These are phyloP conservation scores for Cyanidium caldarium DNA, from an alignment of 23 red algal species.

Conservation along the genomic window DNA sequence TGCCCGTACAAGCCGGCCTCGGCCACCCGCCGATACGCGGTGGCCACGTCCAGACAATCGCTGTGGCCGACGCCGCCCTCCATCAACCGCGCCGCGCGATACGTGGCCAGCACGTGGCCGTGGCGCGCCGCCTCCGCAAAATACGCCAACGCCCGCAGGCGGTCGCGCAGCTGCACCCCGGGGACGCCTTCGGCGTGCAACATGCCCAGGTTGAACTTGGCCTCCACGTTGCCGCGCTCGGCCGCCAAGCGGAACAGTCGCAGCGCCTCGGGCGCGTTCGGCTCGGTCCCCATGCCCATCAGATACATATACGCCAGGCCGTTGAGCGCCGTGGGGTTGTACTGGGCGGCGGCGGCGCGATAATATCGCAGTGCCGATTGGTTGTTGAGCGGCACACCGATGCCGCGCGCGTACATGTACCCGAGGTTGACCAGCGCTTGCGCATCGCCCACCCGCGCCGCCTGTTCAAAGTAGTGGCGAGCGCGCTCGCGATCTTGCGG, in stretches of 20 bases:
- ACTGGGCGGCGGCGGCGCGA: not conserved
- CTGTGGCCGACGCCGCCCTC: conserved; percentile 3
- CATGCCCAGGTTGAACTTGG: conserved; percentile 35
- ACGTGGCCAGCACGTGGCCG: conserved; percentile 11
- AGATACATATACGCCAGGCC: not conserved
- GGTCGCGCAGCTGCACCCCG: not conserved
- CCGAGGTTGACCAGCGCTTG: conserved; percentile 11
- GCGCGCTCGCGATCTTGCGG: not conserved
- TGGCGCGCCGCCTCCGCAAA: conserved; percentile 4
- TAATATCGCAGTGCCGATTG: conserved; percentile 15
- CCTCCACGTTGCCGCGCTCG: conserved; percentile 28
- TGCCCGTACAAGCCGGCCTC: conserved; percentile 32
- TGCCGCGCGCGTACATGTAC: conserved; percentile 18
- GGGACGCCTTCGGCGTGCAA: conserved; percentile 8
- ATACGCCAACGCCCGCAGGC: not conserved
- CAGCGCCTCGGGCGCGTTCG: not conserved
- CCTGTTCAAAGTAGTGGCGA: not conserved
- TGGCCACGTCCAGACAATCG: conserved; percentile 22
- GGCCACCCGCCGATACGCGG: conserved; percentile 40
- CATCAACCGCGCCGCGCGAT: conserved; percentile 14
- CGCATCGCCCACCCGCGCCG: conserved; percentile 18
- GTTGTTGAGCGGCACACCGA: conserved; percentile 1
- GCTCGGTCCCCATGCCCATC: not conserved
- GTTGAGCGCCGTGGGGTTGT: not conserved
- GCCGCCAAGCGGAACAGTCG: conserved; percentile 19